Percentiles rank a stretch among this genome's conserved stretches.
Conservation (phyloP, 2,329 filamentous ascomycete species). For the Rutstroemia sp. region DNA sequence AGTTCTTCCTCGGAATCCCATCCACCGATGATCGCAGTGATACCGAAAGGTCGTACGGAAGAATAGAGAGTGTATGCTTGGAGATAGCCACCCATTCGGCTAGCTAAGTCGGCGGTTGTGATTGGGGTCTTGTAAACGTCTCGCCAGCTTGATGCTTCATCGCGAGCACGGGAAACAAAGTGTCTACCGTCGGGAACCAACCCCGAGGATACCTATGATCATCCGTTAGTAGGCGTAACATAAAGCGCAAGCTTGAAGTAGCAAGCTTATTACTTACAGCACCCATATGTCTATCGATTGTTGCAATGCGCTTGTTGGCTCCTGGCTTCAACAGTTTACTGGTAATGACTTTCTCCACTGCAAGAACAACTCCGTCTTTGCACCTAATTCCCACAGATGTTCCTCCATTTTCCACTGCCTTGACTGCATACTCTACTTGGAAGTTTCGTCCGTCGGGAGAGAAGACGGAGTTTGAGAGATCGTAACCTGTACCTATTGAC, state of each 20-base stretch:
- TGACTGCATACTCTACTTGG: conserved; percentile 97
- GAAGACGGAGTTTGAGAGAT: conserved; percentile 99
- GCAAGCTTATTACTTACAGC: conserved; percentile 54
- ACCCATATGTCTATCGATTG: conserved; percentile 87
- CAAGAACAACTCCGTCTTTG: conserved; percentile 94
- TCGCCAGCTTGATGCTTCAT: conserved; percentile 89
- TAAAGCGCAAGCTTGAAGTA: background rate
- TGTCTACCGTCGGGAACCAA: conserved; percentile 92
- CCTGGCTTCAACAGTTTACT: conserved; percentile 93
- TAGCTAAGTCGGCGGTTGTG: conserved; percentile 77
- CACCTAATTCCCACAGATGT: conserved; percentile 94
- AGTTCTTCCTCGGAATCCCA: conserved; percentile 85
- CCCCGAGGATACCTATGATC: conserved; percentile 76
- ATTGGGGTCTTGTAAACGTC: conserved; percentile 93
- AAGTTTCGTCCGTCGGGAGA: conserved; percentile 98
- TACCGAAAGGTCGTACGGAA: conserved; percentile 91
- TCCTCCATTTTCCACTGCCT: conserved; percentile 96
- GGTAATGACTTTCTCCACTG: conserved; percentile 90
- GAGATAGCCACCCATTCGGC: conserved; percentile 90
- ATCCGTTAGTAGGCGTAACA: conserved; percentile 11
- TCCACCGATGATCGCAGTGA: conserved; percentile 88
- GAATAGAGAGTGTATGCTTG: conserved; percentile 98
- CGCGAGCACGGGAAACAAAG: conserved; percentile 88
- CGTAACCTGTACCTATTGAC: conserved; percentile 99
- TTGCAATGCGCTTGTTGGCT: conserved; percentile 95